Base-by-base conservation (phyloP, 2,329 filamentous ascomycete species). In the Calonectria hawksworthii region DNA sequence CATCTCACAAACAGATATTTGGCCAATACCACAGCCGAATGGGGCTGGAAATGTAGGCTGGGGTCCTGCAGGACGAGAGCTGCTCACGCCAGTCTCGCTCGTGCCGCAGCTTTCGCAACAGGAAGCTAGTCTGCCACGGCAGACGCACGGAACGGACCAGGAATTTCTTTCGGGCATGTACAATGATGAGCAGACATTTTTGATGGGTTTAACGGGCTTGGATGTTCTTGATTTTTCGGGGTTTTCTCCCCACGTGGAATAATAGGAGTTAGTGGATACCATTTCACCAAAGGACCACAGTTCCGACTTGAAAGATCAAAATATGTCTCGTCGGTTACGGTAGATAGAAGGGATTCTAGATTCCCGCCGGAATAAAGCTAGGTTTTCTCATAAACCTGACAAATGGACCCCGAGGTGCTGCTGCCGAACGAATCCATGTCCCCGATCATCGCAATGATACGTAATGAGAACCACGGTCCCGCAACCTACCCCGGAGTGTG, bases 121-220 rank as follows among this genome's bases (percentile, higher is more conserved):
- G 51, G 63, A 69, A 38, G 52, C 36, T 21, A n/a, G 18, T 10
- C n/a, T 72, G n/a, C 21, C 52, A 2, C 66, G 72, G 13, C 68
- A 69, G n/a, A 63, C 68, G 1, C 47, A 66, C 32, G 44, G n/a
- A 10, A 61, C 52, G n/a, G 70, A 64, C 5, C 66, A 59, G 0
- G 66, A 73, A 0, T 65, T 81, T 21, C 32, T 73, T 3, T 75
- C 75, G 1, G 65, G 72, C 1, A 41, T 74, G 13, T 79, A 76
- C 41, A 76, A 67, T 52, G 78, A 80, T 3, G 78, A 80, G 26
- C 78, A 81, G 56, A 78, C 69, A n/a, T 78, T 80, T 32, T 13
- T 80, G 13, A 80, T 82, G 74, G 79, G 80, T 0, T 28, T 82
- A 9, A 80, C 79, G 8, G 80, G 79, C 1, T 69, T 81, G 28